Conservation (phyloP, 2,329 filamentous ascomycete genomes). For the Calonectria crousiana region DNA sequence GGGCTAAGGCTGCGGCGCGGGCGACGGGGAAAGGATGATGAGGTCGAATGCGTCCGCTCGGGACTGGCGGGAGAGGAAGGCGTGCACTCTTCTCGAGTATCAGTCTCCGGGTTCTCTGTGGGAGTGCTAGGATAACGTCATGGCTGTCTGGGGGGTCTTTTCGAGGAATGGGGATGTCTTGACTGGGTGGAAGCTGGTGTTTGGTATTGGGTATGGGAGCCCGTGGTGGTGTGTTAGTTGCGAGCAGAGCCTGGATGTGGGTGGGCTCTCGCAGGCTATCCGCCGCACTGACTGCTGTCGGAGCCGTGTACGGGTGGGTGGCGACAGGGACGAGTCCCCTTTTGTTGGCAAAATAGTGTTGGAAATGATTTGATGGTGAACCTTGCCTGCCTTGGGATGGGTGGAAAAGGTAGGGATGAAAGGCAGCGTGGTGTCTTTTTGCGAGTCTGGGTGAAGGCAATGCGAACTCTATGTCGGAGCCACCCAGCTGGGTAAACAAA, state of each 20-base stretch:
- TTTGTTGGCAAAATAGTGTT: conserved; percentile 8
- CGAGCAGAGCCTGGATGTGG: conserved; percentile 9
- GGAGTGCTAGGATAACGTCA: conserved; percentile 27
- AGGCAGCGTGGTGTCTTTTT: conserved; percentile 2
- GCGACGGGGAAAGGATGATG: not conserved
- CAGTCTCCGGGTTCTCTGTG: conserved; percentile 18
- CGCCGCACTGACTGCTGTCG: conserved; percentile 14
- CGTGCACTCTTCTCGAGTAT: conserved; percentile 15
- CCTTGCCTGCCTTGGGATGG: conserved; percentile 11
- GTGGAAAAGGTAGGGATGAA: conserved; percentile 2
- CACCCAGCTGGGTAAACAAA: not conserved
- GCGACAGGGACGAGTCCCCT: conserved; percentile 6
- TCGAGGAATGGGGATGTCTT: conserved; percentile 7
- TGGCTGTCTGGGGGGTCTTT: conserved; percentile 12
- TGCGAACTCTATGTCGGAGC: not conserved
- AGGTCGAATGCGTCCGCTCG: conserved; percentile 8
- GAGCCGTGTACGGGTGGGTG: conserved; percentile 15
- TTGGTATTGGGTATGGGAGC: conserved; percentile 5
- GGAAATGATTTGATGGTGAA: conserved; percentile 5
- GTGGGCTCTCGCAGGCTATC: conserved; percentile 7
- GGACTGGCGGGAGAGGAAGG: conserved; percentile 17
- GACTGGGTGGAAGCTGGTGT: not conserved
- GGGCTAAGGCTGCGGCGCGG: not conserved
- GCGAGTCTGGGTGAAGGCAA: conserved; percentile 6
- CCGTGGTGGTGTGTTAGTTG: conserved; percentile 23